Conservation (phyloP, 345 rosid species). For the Adansonia digitata region DNA sequence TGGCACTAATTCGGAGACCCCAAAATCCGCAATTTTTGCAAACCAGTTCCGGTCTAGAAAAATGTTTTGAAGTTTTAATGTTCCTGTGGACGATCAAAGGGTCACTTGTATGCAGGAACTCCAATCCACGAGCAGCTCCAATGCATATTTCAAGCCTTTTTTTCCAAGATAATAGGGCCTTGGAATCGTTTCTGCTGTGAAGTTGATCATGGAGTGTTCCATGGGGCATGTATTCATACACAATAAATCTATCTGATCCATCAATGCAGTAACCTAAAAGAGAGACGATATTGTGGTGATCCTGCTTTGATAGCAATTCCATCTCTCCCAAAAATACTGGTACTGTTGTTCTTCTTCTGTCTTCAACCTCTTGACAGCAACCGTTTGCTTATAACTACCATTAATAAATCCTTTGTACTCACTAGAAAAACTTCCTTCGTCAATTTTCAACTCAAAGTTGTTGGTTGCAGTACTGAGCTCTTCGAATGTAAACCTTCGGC, state of each 20-base stretch:
- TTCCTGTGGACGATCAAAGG: conserved; percentile 29
- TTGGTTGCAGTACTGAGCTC: not conserved
- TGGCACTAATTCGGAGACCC: conserved; percentile 27
- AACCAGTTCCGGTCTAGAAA: conserved; percentile 30
- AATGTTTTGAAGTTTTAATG: conserved; percentile 30
- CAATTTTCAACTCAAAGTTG: not conserved
- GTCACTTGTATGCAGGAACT: conserved; percentile 29
- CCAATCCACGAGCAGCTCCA: conserved; percentile 38
- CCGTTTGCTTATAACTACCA: not conserved
- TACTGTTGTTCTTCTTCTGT: not conserved
- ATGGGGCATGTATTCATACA: conserved; percentile 33
- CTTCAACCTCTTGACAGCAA: conserved; percentile 17
- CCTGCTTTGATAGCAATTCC: not conserved
- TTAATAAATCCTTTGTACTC: not conserved
- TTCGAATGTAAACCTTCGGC: not conserved
- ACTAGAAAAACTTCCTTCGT: not conserved
- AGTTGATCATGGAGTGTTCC: conserved; percentile 21
- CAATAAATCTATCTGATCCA: not conserved
- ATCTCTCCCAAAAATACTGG: not conserved
- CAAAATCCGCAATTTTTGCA: conserved; percentile 33
- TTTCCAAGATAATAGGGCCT: conserved; percentile 31
- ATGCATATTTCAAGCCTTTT: conserved; percentile 34
- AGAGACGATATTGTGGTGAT: not conserved
- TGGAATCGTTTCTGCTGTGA: conserved; percentile 26
- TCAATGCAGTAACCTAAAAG: not conserved